phyloP scores from a whole-genome alignment of 805 yeast species.

The Suhomyces sp. region DNA sequence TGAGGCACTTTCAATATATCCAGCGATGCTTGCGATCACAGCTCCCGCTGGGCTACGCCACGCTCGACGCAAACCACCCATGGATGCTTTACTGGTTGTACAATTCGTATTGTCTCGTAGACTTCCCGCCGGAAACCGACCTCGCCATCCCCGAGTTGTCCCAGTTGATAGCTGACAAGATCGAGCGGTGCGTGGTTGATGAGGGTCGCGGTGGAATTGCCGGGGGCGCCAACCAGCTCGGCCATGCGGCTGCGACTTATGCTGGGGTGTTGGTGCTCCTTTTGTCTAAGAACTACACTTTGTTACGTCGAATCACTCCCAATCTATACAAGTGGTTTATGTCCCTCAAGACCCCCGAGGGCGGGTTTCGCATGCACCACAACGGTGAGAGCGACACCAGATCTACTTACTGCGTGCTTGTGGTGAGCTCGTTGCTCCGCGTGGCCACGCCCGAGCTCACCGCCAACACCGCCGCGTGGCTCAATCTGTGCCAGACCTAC shows the following conservation, averaged over 20 bases:
- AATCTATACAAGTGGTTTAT: slow-evolving; percentile 63
- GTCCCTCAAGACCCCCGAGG: slow-evolving; percentile 60
- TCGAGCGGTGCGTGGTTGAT: slow-evolving; percentile 23
- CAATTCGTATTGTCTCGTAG: slow-evolving; percentile 39
- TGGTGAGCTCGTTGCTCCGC: slow-evolving; percentile 62
- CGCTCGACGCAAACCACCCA: slow-evolving; percentile 84
- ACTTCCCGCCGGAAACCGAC: slow-evolving; percentile 29
- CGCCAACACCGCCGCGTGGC: slow-evolving; percentile 55
- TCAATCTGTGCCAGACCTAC: slow-evolving; percentile 73
- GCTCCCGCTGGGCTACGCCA: slow-evolving; percentile 50
- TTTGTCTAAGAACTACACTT: slow-evolving; percentile 39
- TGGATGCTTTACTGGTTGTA: slow-evolving; percentile 88
- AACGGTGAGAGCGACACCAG: slow-evolving; percentile 86
- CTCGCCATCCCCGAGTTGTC: not conserved
- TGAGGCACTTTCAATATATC: slow-evolving; percentile 45
- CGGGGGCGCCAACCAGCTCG: slow-evolving; percentile 79
- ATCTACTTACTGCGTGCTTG: slow-evolving; percentile 84
- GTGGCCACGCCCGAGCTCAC: slow-evolving; percentile 60
- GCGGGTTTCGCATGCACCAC: slow-evolving; percentile 71
- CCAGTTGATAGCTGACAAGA: slow-evolving; percentile 21
- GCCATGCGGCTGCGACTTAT: slow-evolving; percentile 83
- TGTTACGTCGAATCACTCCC: slow-evolving; percentile 29
- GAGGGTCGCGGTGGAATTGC: slow-evolving; percentile 60
- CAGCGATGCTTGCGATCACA: slow-evolving; percentile 36
- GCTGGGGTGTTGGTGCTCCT: slow-evolving; percentile 70